phyloP scores from a whole-genome alignment of 495 filamentous ascomycete genomes.

The Mytilinidion resinicola region DNA sequence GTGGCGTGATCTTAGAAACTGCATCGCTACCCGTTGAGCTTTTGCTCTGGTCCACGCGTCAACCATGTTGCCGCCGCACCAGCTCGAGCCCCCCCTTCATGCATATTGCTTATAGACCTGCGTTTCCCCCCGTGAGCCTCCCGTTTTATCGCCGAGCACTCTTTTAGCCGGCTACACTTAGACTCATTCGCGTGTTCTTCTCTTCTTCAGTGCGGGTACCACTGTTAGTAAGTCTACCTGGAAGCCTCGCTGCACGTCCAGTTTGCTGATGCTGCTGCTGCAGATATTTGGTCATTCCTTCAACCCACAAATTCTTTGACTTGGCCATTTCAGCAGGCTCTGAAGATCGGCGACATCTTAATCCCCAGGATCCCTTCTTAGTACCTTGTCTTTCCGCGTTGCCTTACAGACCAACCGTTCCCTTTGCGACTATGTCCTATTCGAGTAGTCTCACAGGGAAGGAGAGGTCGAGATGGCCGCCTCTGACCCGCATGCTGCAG shows the following conservation, averaged over 20 bases:
- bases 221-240: slow-evolving; percentile 16
- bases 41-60: slow-evolving; percentile 20
- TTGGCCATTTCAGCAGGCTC: slow-evolving; percentile 31
- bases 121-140: slow-evolving; percentile 29
- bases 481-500: slow-evolving; percentile 35
- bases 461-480: slow-evolving; percentile 34
- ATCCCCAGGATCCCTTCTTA: neutral
- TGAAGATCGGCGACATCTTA: slow-evolving; percentile 26
- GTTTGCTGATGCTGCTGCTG: slow-evolving; percentile 2
- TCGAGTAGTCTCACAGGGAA: slow-evolving; percentile 26
- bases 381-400: neutral
- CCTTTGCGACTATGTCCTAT: slow-evolving; percentile 17
- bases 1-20: slow-evolving; percentile 1
- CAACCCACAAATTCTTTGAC: neutral
- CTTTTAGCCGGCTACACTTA: slow-evolving; percentile 26
- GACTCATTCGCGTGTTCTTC: slow-evolving; percentile 16
- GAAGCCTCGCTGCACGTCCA: slow-evolving; percentile 1
- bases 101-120: slow-evolving; percentile 27
- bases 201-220: slow-evolving; percentile 30
- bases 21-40: neutral
- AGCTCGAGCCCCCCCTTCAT: slow-evolving; percentile 11
- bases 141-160: slow-evolving; percentile 25
- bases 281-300: slow-evolving; percentile 28
- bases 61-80: slow-evolving; percentile 17
- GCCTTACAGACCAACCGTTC: neutral